These are phyloP conservation scores for Sclerotinia spermophila DNA, from an alignment of 2,329 filamentous ascomycete species.

Conservation along the genomic window DNA sequence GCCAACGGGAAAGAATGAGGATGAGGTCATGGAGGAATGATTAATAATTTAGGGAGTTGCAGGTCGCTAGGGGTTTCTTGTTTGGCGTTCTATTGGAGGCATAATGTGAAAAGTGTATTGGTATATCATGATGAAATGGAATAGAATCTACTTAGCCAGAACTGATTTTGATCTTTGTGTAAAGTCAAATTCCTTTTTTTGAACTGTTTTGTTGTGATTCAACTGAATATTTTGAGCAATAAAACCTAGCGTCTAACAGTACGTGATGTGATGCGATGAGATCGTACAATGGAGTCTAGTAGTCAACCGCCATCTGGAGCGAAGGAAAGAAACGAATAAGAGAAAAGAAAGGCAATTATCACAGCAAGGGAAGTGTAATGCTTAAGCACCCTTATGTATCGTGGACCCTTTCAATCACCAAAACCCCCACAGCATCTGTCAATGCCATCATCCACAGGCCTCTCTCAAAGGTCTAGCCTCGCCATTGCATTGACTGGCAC, in stretches of 20 bases:
- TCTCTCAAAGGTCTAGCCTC: background rate
- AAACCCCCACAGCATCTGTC: background rate
- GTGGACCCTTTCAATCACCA: background rate
- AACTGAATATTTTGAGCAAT: background rate
- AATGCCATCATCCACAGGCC: background rate
- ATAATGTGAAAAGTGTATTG: slow-evolving; percentile 18
- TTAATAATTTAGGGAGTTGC: slow-evolving; percentile 15
- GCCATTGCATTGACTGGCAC: background rate
- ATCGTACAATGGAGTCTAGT: background rate
- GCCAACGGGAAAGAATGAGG: slow-evolving; percentile 27
- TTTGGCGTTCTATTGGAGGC: slow-evolving; percentile 6
- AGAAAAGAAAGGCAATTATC: background rate
- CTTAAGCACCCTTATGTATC: background rate
- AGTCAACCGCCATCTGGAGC: background rate
- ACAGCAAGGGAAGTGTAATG: background rate
- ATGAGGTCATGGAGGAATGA: slow-evolving; percentile 18
- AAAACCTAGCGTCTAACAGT: background rate
- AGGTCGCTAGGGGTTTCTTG: background rate
- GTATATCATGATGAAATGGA: slow-evolving; percentile 16
- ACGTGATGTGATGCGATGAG: background rate
- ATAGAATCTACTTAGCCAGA: slow-evolving; percentile 2
- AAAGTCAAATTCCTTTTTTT: background rate
- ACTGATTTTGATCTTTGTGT: background rate
- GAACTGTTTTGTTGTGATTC: background rate
- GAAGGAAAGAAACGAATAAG: background rate